Evolutionary conservation across 2,329 filamentous ascomycete species (phyloP).

Genomic region (Neodidymelliopsis sp.): DNA sequence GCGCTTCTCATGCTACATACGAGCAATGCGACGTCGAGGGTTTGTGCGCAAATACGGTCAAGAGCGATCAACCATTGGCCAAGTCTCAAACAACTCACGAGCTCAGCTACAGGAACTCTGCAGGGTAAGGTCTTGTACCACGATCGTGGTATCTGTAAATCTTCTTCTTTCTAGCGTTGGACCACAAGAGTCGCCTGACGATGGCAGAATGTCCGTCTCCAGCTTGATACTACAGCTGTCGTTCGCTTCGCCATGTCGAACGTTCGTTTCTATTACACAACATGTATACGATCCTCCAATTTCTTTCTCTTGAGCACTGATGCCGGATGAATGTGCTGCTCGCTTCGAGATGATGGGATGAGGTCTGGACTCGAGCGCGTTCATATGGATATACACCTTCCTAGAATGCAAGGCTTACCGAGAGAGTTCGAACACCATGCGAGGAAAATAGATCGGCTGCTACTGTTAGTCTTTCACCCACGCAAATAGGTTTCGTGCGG

Average conservation of each 20-base stretch:
- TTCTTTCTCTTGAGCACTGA: conserved; percentile 32
- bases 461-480: conserved; percentile 9
- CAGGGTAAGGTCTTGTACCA: not conserved
- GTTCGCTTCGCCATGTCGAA: conserved; percentile 16
- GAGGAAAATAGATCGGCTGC: not conserved
- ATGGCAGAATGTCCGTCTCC: not conserved
- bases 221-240: conserved; percentile 6
- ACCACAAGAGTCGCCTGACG: not conserved
- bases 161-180: not conserved
- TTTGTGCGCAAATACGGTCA: too few species aligned
- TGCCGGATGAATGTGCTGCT: conserved; percentile 26
- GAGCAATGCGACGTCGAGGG: too few species aligned
- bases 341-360: not conserved
- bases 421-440: conserved; percentile 1
- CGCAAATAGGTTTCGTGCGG: conserved; percentile 13
- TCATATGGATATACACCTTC: conserved; percentile 20
- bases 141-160: not conserved
- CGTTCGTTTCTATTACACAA: conserved; percentile 28
- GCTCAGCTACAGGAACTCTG: not conserved
- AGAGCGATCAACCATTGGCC: too few species aligned
- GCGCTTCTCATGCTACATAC: too few species aligned
- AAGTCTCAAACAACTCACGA: not conserved
- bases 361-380: conserved; percentile 31
- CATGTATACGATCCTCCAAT: conserved; percentile 44
- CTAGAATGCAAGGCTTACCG: conserved; percentile 15